A percentile compares a stretch with the other conserved stretches of the same genome.
These are phyloP conservation scores for Suhomyces taliae DNA, from an alignment of 1,139 yeast species.

Conservation along the genomic window DNA sequence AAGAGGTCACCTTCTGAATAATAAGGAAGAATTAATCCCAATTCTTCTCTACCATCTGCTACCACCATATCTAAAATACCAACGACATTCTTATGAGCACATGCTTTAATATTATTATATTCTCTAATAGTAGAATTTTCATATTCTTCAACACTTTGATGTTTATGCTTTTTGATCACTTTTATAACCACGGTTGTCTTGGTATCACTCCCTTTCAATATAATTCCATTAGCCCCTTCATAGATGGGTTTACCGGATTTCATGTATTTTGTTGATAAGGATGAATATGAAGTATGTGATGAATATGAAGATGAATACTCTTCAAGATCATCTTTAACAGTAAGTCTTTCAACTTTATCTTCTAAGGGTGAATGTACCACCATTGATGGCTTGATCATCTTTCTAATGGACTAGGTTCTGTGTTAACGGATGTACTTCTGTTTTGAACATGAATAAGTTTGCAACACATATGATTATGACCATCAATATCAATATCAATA, in stretches of 20 bases:
- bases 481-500: neutral
- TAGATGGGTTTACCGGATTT: constrained; percentile 30
- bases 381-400: neutral
- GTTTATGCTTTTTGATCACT: constrained; percentile 26
- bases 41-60: constrained; percentile 18
- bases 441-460: neutral
- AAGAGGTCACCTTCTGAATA: constrained; percentile 51
- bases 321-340: neutral
- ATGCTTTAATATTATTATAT: constrained; percentile 26
- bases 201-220: constrained; percentile 33
- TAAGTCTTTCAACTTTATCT: neutral
- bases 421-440: neutral
- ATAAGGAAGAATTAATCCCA: constrained; percentile 39
- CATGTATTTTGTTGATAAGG: constrained; percentile 15
- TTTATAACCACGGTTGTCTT: constrained; percentile 27
- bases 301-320: constrained; percentile 1
- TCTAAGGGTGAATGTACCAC: neutral
- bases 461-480: neutral
- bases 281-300: neutral
- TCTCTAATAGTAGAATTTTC: constrained; percentile 28
- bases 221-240: constrained; percentile 48
- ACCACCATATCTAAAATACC: constrained; percentile 27
- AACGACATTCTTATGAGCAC: constrained; percentile 34
- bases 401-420: neutral
- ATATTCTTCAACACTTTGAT: constrained; percentile 17